A percentile compares a stretch with the other conserved stretches of the same genome.
These are phyloP conservation scores for Cutaneotrichosporon curvatum DNA, from an alignment of 1,284 basidiomycete genomes.

Conservation along the genomic window DNA sequence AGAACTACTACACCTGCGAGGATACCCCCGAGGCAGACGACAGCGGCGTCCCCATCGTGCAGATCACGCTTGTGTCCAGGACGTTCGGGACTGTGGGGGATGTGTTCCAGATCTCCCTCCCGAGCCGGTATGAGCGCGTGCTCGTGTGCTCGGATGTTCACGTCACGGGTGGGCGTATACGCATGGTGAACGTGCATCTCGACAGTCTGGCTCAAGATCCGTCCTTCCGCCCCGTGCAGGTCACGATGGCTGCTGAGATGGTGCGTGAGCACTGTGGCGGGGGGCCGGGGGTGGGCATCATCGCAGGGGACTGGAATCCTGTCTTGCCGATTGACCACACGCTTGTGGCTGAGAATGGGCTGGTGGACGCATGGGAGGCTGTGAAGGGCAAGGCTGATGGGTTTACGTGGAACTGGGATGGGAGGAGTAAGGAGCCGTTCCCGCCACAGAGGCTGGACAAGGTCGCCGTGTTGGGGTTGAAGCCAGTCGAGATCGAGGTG, in stretches of 20 bases:
- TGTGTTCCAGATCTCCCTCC: not conserved
- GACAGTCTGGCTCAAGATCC: slow-evolving; percentile 3
- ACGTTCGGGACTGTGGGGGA: not conserved
- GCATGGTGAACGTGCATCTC: slow-evolving; percentile 3
- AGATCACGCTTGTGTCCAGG: not conserved
- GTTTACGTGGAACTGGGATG: slow-evolving; percentile 7
- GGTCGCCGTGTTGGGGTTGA: not conserved
- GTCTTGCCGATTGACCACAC: slow-evolving; percentile 1
- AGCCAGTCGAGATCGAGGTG: not conserved
- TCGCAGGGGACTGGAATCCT: slow-evolving; percentile 4
- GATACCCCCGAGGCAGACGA: not conserved
- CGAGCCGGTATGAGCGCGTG: slow-evolving; percentile 1
- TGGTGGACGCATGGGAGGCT: slow-evolving; percentile 1
- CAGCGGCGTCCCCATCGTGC: not conserved
- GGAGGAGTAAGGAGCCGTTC: slow-evolving; percentile 6
- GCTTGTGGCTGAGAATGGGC: not conserved
- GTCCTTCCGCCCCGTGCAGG: slow-evolving; percentile 3
- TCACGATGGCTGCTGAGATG: not conserved
- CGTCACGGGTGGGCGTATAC: not conserved
- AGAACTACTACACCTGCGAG: not conserved
- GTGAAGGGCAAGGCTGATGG: not conserved
- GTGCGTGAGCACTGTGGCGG: not conserved
- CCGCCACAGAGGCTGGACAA: slow-evolving; percentile 5
- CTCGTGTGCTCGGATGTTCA: not conserved
- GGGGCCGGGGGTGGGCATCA: too few relatives aligned